A percentile compares a stretch with the other conserved stretches of the same genome.
These are phyloP conservation scores for Jatropha multifida DNA, from an alignment of 441 rosid species.

Conservation along the genomic window DNA sequence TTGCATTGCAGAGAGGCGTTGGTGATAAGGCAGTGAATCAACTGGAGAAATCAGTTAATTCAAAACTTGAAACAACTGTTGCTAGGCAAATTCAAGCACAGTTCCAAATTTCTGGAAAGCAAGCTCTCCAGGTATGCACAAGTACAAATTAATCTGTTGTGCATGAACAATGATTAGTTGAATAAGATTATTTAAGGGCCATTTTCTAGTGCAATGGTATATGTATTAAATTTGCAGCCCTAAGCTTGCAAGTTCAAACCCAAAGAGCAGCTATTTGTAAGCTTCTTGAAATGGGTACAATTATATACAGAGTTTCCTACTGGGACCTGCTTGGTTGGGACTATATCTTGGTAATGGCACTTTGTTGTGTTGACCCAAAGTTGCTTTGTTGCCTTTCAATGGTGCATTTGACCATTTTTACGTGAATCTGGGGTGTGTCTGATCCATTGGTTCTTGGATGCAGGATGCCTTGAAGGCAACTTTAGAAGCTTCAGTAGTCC, in stretches of 20 bases:
- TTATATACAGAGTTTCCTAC: constrained; percentile 1
- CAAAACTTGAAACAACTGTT: constrained; percentile 64
- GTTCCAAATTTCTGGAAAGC: constrained; percentile 78
- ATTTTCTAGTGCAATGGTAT: not conserved
- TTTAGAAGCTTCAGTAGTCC: constrained; percentile 67
- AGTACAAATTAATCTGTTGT: not conserved
- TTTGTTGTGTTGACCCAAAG: not conserved
- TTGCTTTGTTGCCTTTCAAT: not conserved
- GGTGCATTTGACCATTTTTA: not conserved
- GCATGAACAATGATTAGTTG: not conserved
- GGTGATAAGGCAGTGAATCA: constrained; percentile 69
- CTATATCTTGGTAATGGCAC: not conserved
- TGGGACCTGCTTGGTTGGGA: not conserved
- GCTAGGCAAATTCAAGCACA: constrained; percentile 75
- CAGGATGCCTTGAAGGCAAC: constrained; percentile 67
- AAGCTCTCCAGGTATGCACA: constrained; percentile 62
- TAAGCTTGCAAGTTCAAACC: not conserved
- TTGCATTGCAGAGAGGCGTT: constrained; percentile 57
- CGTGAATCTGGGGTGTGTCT: not conserved
- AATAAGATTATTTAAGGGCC: not conserved
- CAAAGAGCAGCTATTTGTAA: not conserved
- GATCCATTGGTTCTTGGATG: not conserved
- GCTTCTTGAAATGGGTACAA: not conserved
- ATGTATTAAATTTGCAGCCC: not conserved
- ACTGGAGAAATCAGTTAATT: constrained; percentile 59